A percentile compares a stretch with the other conserved stretches of the same genome.
These are phyloP conservation scores for Amaranthus cruentus DNA, from an alignment of 148 eudicot genomes.

Conservation along the genomic window DNA sequence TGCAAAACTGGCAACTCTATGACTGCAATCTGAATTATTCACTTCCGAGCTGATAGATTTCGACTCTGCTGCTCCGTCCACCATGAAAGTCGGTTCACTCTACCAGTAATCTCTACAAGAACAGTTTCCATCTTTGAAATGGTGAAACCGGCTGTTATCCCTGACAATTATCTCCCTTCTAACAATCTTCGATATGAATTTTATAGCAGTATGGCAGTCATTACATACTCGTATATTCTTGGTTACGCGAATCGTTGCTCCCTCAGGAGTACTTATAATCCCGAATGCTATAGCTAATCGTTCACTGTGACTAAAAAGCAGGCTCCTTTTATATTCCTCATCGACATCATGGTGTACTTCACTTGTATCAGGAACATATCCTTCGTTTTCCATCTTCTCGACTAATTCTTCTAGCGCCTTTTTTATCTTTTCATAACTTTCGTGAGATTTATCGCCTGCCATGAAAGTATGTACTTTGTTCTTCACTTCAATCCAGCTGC, in stretches of 20 bases:
- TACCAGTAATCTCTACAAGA: slow-evolving; percentile 72
- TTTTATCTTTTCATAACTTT: slow-evolving; percentile 40
- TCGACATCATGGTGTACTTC: slow-evolving; percentile 62
- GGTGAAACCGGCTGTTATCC: slow-evolving; percentile 54
- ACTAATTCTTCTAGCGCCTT: slow-evolving; percentile 38
- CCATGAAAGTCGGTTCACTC: background rate
- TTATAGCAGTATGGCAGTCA: slow-evolving; percentile 57
- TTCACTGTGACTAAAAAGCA: slow-evolving; percentile 49
- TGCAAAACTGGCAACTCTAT: background rate
- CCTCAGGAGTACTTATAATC: slow-evolving; percentile 52
- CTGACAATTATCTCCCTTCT: slow-evolving; percentile 52
- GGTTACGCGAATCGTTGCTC: slow-evolving; percentile 44
- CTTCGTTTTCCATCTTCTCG: slow-evolving; percentile 57
- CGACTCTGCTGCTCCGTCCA: background rate
- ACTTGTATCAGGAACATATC: slow-evolving; percentile 51
- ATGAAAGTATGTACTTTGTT: slow-evolving; percentile 59
- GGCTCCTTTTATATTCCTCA: slow-evolving; percentile 46
- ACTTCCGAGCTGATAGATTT: background rate
- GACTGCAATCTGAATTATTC: background rate
- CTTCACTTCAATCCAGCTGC: slow-evolving; percentile 74
- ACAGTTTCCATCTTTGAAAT: slow-evolving; percentile 54
- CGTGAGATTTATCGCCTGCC: slow-evolving; percentile 74
- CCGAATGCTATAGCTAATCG: slow-evolving; percentile 64
- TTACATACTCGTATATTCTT: slow-evolving; percentile 58
- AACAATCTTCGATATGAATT: slow-evolving; percentile 52